Evolutionary conservation across 768 basidiomycete species (phyloP).

Genomic region (Russula lepida): DNA sequence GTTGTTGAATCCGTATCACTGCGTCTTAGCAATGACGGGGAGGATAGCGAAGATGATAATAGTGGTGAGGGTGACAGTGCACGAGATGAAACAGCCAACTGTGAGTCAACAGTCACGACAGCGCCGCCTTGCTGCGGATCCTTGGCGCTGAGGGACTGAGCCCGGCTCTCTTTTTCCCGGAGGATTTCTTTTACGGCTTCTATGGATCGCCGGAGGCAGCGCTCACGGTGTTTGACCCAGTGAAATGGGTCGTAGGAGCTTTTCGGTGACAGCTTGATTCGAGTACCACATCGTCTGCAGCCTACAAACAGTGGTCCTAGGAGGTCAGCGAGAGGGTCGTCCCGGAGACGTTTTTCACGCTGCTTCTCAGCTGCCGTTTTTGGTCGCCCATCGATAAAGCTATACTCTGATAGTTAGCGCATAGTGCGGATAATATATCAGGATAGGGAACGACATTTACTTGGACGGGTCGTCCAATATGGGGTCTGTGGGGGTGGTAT

Average conservation of each 20-base stretch:
- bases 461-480: slow-evolving; percentile 4
- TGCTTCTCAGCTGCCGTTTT: slow-evolving; percentile 18
- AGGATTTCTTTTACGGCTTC: slow-evolving; percentile 14
- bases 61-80: not conserved
- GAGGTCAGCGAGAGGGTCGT: slow-evolving; percentile 21
- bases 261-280: slow-evolving; percentile 21
- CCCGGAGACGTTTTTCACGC: slow-evolving; percentile 18
- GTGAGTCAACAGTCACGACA: not conserved
- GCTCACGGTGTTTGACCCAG: slow-evolving; percentile 21
- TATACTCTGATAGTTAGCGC: not conserved
- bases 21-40: slow-evolving; percentile 1
- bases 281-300: slow-evolving; percentile 19
- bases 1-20: slow-evolving; percentile 2
- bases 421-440: not conserved
- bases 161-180: slow-evolving; percentile 7
- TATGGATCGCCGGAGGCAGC: slow-evolving; percentile 18
- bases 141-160: not conserved
- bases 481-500: not conserved
- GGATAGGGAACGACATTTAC: not conserved
- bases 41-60: not conserved
- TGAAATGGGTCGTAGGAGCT: slow-evolving; percentile 21
- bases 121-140: not conserved
- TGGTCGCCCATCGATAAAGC: slow-evolving; percentile 18
- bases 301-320: slow-evolving; percentile 16
- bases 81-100: not conserved